Percentiles rank a stretch among this genome's conserved stretches.
These are phyloP conservation scores for Lactarius psammicola DNA, from an alignment of 768 basidiomycete species.

Conservation along the genomic window DNA sequence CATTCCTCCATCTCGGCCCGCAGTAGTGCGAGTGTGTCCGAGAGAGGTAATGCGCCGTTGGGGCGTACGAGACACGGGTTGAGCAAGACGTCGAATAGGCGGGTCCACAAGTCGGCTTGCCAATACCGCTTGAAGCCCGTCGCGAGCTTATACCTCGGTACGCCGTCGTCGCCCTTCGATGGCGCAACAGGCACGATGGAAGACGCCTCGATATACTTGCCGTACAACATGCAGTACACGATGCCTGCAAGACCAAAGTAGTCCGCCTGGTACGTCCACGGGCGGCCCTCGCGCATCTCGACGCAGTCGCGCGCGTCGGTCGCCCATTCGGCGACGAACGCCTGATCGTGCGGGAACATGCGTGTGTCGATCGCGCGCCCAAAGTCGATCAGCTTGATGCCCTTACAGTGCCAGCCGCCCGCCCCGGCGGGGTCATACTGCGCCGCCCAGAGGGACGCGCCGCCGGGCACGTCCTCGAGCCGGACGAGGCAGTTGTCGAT, in stretches of 20 bases:
- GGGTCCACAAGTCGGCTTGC: conserved; percentile 85
- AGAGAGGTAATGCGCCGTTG: conserved; percentile 67
- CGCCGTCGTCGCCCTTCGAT: conserved; percentile 31
- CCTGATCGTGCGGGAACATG: conserved; percentile 76
- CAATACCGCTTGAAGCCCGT: conserved; percentile 92
- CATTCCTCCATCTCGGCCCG: conserved; percentile 84
- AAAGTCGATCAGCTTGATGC: conserved; percentile 93
- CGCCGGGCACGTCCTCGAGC: conserved; percentile 77
- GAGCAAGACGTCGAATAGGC: conserved; percentile 80
- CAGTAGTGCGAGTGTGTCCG: conserved; percentile 59
- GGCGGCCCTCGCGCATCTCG: conserved; percentile 76
- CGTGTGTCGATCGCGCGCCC: conserved; percentile 90
- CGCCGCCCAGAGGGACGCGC: conserved; percentile 64
- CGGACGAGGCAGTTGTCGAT: conserved; percentile 98
- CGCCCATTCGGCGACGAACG: conserved; percentile 84
- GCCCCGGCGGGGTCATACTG: conserved; percentile 77
- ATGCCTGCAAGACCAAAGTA: conserved; percentile 96
- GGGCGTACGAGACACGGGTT: conserved; percentile 67
- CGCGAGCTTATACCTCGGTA: conserved; percentile 55
- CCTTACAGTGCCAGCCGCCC: conserved; percentile 84
- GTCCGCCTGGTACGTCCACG: conserved; percentile 96
- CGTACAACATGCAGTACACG: conserved; percentile 94
- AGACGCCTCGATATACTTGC: conserved; percentile 86
- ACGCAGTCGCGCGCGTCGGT: conserved; percentile 89
- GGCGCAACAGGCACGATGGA: conserved; percentile 44